Evolutionary conservation across 768 basidiomycete species (phyloP), one percentile per base, ranked within the genome.

Genomic region (Leccinum olivaceopallidum): DNA sequence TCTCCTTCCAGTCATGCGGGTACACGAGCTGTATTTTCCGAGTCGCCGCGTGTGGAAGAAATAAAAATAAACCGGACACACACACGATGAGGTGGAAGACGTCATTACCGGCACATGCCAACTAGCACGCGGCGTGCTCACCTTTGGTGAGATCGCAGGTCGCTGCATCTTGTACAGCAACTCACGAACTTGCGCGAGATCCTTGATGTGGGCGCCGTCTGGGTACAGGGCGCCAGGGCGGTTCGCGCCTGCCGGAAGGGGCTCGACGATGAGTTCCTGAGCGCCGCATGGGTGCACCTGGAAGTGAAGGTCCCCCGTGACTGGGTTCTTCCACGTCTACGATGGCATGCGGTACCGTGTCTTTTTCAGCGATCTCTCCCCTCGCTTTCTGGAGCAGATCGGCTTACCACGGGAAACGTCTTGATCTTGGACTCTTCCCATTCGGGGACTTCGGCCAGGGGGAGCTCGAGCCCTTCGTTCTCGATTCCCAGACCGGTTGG

Each of bases 301-400:
- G 77, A 95, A 87, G 71, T 95, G 92, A 22, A 98, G 81, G 2
- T 79, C 78, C 26, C 87, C 86, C 13, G 94, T 96, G 8, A 85
- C 83, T 1, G 94, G 92, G 74, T 95, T 96, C 80, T 95, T 95
- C 95, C 95, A 96, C 7, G 89, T 72, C 89, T 94, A 32, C 44
- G 12, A 53, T 24, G 4, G 18, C 32, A 48, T 4, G 24, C 13
- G 56, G 44, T 47, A 20, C 20, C 44, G 44, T 47, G 44, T 47
- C 10, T 16, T 52, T 32, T 32, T 58, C 26, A 53, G 37, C 66
- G 28, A 59, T 34, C 12, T 9, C 28, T 20, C 56, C 10, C 42
- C 49, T 30, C 42, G 24, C 14, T 26, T 58, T 49, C 32, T 22
- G 53, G 24, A 16, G 52, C 48, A 28, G 49, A 55, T 37, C 39